Evolutionary conservation across 2,329 filamentous ascomycete genomes (phyloP).

Genomic region (Alternaria postmessia): DNA sequence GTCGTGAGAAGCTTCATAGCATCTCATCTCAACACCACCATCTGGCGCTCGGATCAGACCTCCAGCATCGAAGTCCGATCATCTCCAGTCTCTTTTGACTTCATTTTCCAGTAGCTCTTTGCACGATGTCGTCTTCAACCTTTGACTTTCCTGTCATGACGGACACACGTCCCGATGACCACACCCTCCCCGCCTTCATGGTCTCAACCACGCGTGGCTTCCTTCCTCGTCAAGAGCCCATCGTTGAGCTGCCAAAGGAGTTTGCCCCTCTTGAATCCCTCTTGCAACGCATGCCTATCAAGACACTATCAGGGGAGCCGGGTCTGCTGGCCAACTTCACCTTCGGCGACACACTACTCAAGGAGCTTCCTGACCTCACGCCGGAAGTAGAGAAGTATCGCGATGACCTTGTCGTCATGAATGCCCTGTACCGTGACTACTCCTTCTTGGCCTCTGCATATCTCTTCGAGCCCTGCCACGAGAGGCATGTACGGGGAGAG

Average conservation of each 20-base stretch:
- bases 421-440: conserved; percentile 90
- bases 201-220: conserved; percentile 79
- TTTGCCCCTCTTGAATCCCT: conserved; percentile 78
- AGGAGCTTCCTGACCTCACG: conserved; percentile 80
- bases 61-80: neutral
- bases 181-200: conserved; percentile 76
- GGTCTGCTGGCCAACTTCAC: conserved; percentile 78
- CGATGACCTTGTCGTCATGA: conserved; percentile 79
- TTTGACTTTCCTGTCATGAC: conserved; percentile 67
- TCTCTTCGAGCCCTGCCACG: conserved; percentile 88
- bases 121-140: conserved; percentile 53
- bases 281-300: conserved; percentile 79
- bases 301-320: conserved; percentile 74
- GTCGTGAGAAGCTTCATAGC: conserved; percentile 9
- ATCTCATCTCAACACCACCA: conserved; percentile 13
- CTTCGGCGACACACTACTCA: conserved; percentile 77
- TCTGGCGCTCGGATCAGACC: conserved; percentile 2
- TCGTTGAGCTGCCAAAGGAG: conserved; percentile 69
- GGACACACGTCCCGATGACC: conserved; percentile 69
- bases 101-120: conserved; percentile 5
- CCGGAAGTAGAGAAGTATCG: conserved; percentile 73
- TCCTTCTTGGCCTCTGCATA: conserved; percentile 90
- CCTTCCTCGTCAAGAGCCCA: conserved; percentile 66
- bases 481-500: conserved; percentile 71
- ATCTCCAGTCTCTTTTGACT: conserved; percentile 1